A percentile compares a stretch with the other conserved stretches of the same genome.
These are phyloP conservation scores for Claviceps arundinis DNA, from an alignment of 2,329 filamentous ascomycete species.

Conservation along the genomic window DNA sequence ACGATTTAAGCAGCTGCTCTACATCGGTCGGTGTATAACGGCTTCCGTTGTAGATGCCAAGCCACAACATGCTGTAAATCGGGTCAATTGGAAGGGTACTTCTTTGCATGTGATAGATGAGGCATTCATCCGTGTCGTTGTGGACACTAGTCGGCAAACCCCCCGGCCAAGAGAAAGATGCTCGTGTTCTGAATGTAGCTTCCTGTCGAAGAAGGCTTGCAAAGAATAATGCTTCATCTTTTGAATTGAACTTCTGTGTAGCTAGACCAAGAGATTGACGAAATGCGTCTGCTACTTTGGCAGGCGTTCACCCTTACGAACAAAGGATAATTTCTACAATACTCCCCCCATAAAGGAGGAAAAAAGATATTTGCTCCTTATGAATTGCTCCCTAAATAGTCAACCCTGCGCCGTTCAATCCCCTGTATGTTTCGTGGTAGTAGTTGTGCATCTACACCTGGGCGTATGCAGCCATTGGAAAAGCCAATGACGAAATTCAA, in stretches of 20 bases:
- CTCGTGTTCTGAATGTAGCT: background rate
- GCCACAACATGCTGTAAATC: background rate
- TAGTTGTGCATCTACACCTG: constrained; percentile 1
- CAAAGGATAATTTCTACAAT: too few species aligned
- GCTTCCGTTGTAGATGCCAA: background rate
- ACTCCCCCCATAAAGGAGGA: too few species aligned
- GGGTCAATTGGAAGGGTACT: background rate
- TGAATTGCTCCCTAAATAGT: background rate
- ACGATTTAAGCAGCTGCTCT: background rate
- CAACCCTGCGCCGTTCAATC: background rate
- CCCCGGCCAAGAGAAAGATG: background rate
- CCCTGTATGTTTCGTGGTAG: background rate
- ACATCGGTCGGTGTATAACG: background rate
- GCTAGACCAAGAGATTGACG: background rate
- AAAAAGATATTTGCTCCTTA: too few species aligned
- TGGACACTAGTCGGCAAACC: background rate
- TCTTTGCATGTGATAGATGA: background rate
- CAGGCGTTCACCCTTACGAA: too few species aligned
- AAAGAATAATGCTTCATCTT: background rate
- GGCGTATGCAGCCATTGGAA: background rate
- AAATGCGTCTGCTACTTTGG: background rate
- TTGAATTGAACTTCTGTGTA: background rate
- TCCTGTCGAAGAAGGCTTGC: background rate
- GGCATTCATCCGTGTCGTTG: background rate
- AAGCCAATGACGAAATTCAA: background rate